A percentile compares a stretch with the other conserved stretches of the same genome.
Evolutionary conservation across 108 stramenopile species (phyloP).

Genomic region (Stephanodiscus triporus): DNA sequence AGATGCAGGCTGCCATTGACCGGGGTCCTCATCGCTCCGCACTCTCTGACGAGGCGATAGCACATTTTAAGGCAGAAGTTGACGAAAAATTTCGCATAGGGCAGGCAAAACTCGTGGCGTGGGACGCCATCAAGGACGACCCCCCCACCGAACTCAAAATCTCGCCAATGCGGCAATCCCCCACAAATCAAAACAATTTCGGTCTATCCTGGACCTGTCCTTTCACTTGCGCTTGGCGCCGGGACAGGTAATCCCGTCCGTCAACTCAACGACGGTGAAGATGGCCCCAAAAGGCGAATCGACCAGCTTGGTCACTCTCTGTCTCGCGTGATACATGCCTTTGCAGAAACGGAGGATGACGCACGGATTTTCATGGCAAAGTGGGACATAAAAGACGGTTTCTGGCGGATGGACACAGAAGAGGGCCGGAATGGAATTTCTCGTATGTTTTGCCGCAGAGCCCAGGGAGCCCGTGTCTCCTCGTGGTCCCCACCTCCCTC

Average conservation of each 20-base stretch:
- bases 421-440: slow-evolving; percentile 29
- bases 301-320: background rate
- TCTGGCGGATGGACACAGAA: slow-evolving; percentile 12
- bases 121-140: slow-evolving; percentile 3
- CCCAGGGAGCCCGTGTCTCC: background rate
- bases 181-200: background rate
- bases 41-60: slow-evolving; percentile 1
- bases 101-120: background rate
- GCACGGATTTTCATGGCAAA: slow-evolving; percentile 22
- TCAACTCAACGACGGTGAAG: background rate
- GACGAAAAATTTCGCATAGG: background rate
- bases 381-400: slow-evolving; percentile 26
- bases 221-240: background rate
- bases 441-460: slow-evolving; percentile 24
- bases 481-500: slow-evolving; percentile 41
- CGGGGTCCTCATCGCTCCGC: slow-evolving; percentile 18
- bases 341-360: slow-evolving; percentile 5
- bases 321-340: background rate
- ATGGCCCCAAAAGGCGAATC: background rate
- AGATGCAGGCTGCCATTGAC: slow-evolving; percentile 5
- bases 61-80: background rate
- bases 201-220: background rate
- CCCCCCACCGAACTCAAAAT: background rate
- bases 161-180: slow-evolving; percentile 12
- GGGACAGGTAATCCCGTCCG: background rate